phyloP scores from a whole-genome alignment of 1,284 basidiomycete genomes.

The Cryptococcus sp. region DNA sequence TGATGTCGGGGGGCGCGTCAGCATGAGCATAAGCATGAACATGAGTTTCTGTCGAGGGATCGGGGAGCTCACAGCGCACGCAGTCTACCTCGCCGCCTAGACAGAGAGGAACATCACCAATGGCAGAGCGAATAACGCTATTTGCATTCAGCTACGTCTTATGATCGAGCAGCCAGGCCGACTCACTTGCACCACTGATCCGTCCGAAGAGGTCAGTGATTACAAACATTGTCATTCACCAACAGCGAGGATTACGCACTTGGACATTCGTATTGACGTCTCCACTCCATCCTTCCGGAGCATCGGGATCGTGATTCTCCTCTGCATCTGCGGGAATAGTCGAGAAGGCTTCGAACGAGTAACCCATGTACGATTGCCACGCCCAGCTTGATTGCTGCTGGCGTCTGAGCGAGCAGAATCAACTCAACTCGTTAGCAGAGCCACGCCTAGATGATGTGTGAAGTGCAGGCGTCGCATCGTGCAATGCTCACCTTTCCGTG shows the following conservation, averaged over 20 bases:
- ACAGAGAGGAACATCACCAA: constrained; percentile 76
- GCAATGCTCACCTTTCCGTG: constrained; percentile 25
- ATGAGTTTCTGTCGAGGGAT: not conserved
- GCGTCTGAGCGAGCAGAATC: constrained; percentile 11
- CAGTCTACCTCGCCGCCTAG: constrained; percentile 97
- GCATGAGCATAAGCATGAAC: not conserved
- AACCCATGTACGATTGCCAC: constrained; percentile 49
- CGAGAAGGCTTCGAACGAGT: constrained; percentile 49
- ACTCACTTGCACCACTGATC: constrained; percentile 73
- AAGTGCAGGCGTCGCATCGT: not conserved
- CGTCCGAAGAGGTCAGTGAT: not conserved
- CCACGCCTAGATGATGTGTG: not conserved
- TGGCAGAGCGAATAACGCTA: constrained; percentile 81
- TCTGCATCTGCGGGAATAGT: constrained; percentile 23
- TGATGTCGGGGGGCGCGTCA: not conserved
- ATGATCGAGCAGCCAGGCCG: no score
- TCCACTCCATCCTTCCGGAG: constrained; percentile 66
- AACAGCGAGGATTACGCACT: constrained; percentile 18
- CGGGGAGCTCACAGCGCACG: constrained; percentile 63
- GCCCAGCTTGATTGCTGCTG: constrained; percentile 37
- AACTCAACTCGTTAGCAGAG: not conserved
- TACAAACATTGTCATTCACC: not conserved
- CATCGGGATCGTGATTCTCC: constrained; percentile 17
- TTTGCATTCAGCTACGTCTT: not conserved
- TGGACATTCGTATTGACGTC: constrained; percentile 89